Evolutionary conservation across 345 rosid species (phyloP).

Genomic region (Heritiera littoralis): DNA sequence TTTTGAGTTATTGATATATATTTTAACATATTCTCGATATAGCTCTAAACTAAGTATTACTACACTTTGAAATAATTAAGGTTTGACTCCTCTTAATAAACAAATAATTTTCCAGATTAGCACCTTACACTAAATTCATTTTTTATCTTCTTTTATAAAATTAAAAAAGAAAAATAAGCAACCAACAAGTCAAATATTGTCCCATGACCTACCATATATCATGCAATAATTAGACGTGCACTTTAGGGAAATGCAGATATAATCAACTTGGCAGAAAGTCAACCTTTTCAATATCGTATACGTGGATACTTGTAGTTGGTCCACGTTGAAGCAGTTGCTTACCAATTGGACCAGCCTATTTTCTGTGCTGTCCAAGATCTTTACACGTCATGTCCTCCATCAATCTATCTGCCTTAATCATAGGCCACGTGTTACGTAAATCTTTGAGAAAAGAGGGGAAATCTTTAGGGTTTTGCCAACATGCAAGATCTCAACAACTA

Average conservation of each 20-base stretch:
- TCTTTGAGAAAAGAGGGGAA: background rate
- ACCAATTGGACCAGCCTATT: slow-evolving; percentile 26
- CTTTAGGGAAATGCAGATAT: background rate
- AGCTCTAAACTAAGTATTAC: no score
- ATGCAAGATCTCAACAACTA: slow-evolving; percentile 32
- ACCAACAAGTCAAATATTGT: no score
- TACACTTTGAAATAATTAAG: no score
- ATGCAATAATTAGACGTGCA: no score
- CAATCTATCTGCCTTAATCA: background rate
- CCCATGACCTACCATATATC: no score
- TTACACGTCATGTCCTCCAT: slow-evolving; percentile 17
- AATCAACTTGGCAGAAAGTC: background rate
- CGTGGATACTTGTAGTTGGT: slow-evolving; percentile 26
- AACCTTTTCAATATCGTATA: background rate
- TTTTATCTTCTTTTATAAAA: no score
- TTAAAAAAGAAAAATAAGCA: no score
- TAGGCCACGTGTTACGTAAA: slow-evolving; percentile 24
- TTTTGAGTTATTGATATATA: no score
- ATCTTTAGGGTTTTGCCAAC: background rate
- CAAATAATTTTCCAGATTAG: no score
- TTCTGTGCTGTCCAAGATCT: background rate
- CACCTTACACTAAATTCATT: no score
- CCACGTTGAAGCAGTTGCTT: slow-evolving; percentile 34
- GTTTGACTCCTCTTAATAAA: no score
- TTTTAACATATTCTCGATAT: no score